These are phyloP conservation scores for Entoloma clypeatum DNA, from an alignment of 1,284 basidiomycete genomes.

Conservation along the genomic window DNA sequence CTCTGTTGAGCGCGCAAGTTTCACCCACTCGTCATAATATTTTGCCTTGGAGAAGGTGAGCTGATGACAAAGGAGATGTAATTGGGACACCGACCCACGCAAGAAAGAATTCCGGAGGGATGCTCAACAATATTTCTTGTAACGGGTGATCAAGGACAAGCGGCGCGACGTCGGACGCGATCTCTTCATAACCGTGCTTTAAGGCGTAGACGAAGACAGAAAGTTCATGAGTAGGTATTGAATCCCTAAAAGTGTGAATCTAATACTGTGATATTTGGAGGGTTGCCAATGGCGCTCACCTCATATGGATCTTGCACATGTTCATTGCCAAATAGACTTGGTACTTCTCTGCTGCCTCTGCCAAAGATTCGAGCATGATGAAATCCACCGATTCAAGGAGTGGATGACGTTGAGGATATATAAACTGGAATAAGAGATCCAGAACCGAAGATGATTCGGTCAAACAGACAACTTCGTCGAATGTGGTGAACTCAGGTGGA, in stretches of 20 bases:
- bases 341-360: slow-evolving; percentile 9
- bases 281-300: neutral
- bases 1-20: no score
- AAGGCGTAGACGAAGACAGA: slow-evolving; percentile 1
- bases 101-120: neutral
- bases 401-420: neutral
- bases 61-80: no score
- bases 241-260: no score
- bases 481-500: no score
- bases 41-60: no score
- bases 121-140: neutral
- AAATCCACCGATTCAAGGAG: neutral
- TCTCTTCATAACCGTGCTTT: slow-evolving; percentile 1
- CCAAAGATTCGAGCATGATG: neutral
- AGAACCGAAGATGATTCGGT: neutral
- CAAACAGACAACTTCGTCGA: neutral
- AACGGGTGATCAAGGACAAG: neutral
- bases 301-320: neutral
- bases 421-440: neutral
- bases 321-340: neutral
- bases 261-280: no score
- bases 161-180: slow-evolving; percentile 2
- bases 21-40: no score
- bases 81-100: slow-evolving; percentile 3
- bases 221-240: no score